phyloP scores from a whole-genome alignment of 1,284 basidiomycete genomes.

The Leccinum fallax region DNA sequence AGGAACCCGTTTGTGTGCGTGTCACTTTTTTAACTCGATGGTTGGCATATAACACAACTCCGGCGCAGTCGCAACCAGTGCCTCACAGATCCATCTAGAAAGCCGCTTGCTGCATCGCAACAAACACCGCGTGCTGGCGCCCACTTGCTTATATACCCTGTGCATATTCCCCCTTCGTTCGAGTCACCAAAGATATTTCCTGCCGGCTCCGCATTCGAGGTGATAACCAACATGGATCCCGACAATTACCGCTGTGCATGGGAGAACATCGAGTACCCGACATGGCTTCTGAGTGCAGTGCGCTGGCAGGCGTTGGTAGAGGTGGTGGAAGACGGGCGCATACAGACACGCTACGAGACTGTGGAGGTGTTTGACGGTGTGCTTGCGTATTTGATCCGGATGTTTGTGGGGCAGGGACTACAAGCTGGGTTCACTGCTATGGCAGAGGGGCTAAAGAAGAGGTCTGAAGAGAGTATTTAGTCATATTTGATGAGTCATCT shows the following conservation, averaged over 20 bases:
- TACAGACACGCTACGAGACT: constrained; percentile 63
- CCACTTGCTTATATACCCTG: constrained; percentile 49
- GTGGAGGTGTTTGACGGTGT: constrained; percentile 62
- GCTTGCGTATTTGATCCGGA: constrained; percentile 56
- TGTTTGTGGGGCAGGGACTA: constrained; percentile 47
- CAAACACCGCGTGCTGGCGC: constrained; percentile 52
- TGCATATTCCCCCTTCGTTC: constrained; percentile 62
- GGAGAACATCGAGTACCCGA: constrained; percentile 44
- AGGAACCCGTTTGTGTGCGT: constrained; percentile 73
- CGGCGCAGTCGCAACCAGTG: constrained; percentile 52
- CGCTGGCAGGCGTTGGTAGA: constrained; percentile 67
- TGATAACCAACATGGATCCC: constrained; percentile 52
- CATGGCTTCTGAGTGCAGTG: constrained; percentile 53
- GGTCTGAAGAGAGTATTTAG: constrained; percentile 42
- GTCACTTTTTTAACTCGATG: background rate
- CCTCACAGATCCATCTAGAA: constrained; percentile 47
- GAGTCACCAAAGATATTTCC: constrained; percentile 38
- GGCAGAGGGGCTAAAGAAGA: constrained; percentile 57
- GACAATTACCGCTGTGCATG: constrained; percentile 60
- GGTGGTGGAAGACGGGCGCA: constrained; percentile 41
- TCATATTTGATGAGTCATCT: constrained; percentile 19
- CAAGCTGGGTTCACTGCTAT: constrained; percentile 53
- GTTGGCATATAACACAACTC: background rate
- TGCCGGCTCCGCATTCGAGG: constrained; percentile 40
- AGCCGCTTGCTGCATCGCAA: constrained; percentile 36